Conservation (phyloP, 1,139 yeast species). For the Kodamaea suecica region DNA sequence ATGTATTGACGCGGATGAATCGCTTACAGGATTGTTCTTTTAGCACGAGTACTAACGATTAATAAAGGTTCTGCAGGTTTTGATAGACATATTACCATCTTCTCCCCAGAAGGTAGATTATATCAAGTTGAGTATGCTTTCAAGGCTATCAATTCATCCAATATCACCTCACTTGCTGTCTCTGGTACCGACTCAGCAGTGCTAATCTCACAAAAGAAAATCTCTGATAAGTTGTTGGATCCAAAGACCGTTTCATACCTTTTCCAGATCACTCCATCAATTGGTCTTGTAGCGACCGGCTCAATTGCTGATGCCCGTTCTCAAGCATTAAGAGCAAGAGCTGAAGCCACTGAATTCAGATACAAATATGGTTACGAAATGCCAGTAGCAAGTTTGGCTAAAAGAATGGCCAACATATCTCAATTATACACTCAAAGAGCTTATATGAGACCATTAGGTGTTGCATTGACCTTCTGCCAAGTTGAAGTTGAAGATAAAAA, state of each 20-base stretch:
- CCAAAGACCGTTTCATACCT: slow-evolving; percentile 80
- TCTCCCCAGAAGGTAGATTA: slow-evolving; percentile 96
- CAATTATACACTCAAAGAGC: slow-evolving; percentile 97
- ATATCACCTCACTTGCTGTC: slow-evolving; percentile 83
- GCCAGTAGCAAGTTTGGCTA: slow-evolving; percentile 92
- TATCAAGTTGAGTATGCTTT: slow-evolving; percentile 98
- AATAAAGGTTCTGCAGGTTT: slow-evolving; percentile 77
- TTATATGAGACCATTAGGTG: slow-evolving; percentile 98
- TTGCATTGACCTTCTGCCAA: slow-evolving; percentile 82
- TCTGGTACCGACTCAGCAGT: slow-evolving; percentile 90
- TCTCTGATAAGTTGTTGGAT: slow-evolving; percentile 90
- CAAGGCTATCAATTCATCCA: slow-evolving; percentile 92
- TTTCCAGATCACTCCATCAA: slow-evolving; percentile 73
- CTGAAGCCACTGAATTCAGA: slow-evolving; percentile 92
- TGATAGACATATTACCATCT: slow-evolving; percentile 96
- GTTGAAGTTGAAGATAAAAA: slow-evolving; percentile 47
- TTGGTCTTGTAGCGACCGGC: slow-evolving; percentile 94
- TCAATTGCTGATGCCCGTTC: slow-evolving; percentile 96
- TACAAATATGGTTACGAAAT: slow-evolving; percentile 94
- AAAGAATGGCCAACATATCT: slow-evolving; percentile 91
- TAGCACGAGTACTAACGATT: no score
- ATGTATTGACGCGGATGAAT: no score
- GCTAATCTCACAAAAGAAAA: slow-evolving; percentile 88
- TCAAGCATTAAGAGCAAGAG: slow-evolving; percentile 83
- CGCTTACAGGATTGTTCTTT: no score